A percentile compares a stretch with the other conserved stretches of the same genome.
Conservation (phyloP, 2,329 filamentous ascomycete genomes). For the Epichloe typhina region DNA sequence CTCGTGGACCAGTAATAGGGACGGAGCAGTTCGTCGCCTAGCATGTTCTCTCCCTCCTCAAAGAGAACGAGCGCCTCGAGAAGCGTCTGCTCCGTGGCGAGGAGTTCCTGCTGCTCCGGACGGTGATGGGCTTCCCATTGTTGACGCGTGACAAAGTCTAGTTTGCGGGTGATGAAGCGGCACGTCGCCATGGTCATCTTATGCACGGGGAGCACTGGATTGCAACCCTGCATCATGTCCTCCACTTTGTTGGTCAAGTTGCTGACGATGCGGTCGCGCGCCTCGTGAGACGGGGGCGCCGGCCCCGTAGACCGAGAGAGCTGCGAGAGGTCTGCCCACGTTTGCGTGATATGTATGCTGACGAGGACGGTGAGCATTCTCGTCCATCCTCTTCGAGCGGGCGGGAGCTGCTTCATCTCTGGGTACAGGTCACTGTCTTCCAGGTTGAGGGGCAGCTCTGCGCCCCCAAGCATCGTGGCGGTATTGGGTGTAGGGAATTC, state of each 20-base stretch:
- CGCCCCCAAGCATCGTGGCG: conserved; percentile 18
- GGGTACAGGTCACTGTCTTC: conserved; percentile 39
- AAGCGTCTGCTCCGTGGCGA: conserved; percentile 21
- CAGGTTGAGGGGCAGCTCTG: conserved; percentile 41
- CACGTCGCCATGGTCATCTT: conserved; percentile 16
- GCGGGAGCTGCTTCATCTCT: conserved; percentile 14
- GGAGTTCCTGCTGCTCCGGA: conserved; percentile 8
- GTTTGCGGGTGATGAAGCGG: conserved; percentile 19
- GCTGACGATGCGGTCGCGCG: conserved; percentile 26
- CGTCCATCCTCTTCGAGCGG: conserved; percentile 37
- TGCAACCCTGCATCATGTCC: conserved; percentile 25
- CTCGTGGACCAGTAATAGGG: conserved; percentile 24
- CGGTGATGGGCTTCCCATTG: conserved; percentile 12
- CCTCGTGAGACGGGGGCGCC: background rate
- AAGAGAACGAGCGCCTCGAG: conserved; percentile 20
- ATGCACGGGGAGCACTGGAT: conserved; percentile 36
- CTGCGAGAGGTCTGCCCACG: conserved; percentile 12
- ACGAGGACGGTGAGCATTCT: conserved; percentile 43
- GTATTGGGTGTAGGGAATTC: conserved; percentile 4
- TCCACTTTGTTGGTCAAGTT: conserved; percentile 20
- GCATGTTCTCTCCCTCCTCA: conserved; percentile 16
- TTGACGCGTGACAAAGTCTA: conserved; percentile 21
- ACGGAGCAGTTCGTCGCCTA: conserved; percentile 23
- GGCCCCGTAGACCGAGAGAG: conserved; percentile 7
- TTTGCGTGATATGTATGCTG: conserved; percentile 33